Conservation (phyloP, 371 early-diverging fungal genomes). For the Mucor racemosus region DNA sequence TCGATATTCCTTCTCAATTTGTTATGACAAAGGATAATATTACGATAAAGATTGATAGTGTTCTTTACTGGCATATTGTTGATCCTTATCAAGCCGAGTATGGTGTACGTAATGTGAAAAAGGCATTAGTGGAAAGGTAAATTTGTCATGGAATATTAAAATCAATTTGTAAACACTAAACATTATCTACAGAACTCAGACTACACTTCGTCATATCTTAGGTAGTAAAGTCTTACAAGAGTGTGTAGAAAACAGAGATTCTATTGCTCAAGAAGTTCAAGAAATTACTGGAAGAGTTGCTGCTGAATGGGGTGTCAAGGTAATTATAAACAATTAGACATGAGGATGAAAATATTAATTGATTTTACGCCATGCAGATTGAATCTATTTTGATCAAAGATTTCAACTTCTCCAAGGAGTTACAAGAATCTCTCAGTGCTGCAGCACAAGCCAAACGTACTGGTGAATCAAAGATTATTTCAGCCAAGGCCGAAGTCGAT, state of each 20-base stretch:
- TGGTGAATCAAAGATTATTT: slow-evolving; percentile 90
- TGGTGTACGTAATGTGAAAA: slow-evolving; percentile 73
- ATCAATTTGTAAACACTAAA: not conserved
- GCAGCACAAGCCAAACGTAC: slow-evolving; percentile 92
- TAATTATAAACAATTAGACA: slow-evolving; percentile 21
- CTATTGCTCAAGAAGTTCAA: slow-evolving; percentile 82
- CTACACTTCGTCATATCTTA: slow-evolving; percentile 74
- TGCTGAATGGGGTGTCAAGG: slow-evolving; percentile 76
- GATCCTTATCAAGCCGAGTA: slow-evolving; percentile 85
- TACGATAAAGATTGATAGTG: slow-evolving; percentile 79
- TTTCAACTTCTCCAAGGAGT: slow-evolving; percentile 71
- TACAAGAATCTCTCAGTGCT: slow-evolving; percentile 83
- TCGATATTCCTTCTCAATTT: slow-evolving; percentile 72
- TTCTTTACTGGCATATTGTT: slow-evolving; percentile 83
- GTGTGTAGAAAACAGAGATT: slow-evolving; percentile 86
- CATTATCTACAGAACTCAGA: slow-evolving; percentile 57
- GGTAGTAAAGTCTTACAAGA: slow-evolving; percentile 72
- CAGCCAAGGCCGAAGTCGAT: slow-evolving; percentile 91
- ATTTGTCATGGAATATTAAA: not conserved
- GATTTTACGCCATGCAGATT: slow-evolving; percentile 36
- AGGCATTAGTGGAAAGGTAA: slow-evolving; percentile 79
- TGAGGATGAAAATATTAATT: no score
- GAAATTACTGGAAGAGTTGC: slow-evolving; percentile 77
- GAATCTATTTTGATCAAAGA: slow-evolving; percentile 90
- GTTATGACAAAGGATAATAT: slow-evolving; percentile 94